These are phyloP conservation scores for Trypanosomatidae sp. DNA, from an alignment of 208 protist genomes.

Conservation along the genomic window DNA sequence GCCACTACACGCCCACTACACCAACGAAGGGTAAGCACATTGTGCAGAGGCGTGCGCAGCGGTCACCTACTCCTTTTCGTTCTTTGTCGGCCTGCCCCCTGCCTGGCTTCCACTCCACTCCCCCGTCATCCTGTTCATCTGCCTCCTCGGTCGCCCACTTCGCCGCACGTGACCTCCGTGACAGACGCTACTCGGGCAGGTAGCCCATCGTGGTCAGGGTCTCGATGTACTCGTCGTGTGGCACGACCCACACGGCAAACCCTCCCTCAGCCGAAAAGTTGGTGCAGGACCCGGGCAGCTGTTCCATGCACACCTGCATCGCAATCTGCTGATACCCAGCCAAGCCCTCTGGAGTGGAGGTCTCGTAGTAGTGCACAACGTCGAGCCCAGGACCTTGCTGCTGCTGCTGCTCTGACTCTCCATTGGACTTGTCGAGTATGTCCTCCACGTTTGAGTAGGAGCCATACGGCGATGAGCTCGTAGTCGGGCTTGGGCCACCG, in stretches of 20 bases:
- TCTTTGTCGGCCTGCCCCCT: neutral
- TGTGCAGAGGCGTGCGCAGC: neutral
- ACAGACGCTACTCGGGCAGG: constrained; percentile 7
- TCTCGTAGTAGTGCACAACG: constrained; percentile 42
- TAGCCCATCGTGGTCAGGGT: constrained; percentile 14
- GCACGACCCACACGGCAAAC: constrained; percentile 37
- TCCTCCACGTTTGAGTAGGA: constrained; percentile 32
- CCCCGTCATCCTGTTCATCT: neutral
- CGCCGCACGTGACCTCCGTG: neutral
- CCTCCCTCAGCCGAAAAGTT: constrained; percentile 33
- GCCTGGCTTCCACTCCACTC: neutral
- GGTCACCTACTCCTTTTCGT: neutral
- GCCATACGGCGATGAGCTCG: neutral
- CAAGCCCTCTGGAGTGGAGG: constrained; percentile 25
- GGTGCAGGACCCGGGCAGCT: constrained; percentile 26
- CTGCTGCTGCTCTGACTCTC: neutral
- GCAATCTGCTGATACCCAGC: constrained; percentile 32
- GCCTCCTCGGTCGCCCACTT: neutral
- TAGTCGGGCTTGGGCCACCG: neutral
- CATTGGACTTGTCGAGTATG: constrained; percentile 6
- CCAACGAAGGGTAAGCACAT: neutral
- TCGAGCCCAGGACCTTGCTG: constrained; percentile 27
- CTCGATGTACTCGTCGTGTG: constrained; percentile 21
- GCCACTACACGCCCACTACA: neutral
- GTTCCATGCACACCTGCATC: constrained; percentile 22